Conservation (phyloP, 1,284 basidiomycete genomes). For the Microbotryomycetes sp. region DNA sequence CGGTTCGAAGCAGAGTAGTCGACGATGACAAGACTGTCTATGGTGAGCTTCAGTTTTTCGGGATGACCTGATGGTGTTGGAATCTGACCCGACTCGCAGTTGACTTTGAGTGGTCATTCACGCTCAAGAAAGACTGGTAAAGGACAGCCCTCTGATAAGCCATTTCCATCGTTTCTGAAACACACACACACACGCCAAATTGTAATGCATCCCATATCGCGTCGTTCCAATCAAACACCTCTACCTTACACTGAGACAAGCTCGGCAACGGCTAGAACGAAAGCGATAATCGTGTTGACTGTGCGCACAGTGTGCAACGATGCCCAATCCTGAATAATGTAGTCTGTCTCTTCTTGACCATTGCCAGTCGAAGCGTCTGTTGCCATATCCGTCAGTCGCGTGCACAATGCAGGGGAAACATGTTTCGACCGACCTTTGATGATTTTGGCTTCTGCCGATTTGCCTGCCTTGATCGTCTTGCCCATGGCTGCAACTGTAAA, state of each 20-base stretch:
- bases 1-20: slow-evolving; percentile 66
- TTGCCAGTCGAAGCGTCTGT: background rate
- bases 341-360: background rate
- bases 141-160: background rate
- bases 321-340: background rate
- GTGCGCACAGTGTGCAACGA: background rate
- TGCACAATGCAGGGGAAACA: too few species aligned
- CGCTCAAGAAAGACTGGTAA: slow-evolving; percentile 70
- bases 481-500: background rate
- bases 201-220: too few species aligned
- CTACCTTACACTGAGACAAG: background rate
- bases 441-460: background rate
- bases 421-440: background rate
- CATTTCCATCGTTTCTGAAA: background rate
- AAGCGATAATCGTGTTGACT: background rate
- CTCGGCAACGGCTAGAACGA: background rate
- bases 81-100: slow-evolving; percentile 35
- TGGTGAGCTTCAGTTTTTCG: slow-evolving; percentile 38
- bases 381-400: background rate
- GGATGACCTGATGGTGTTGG: too few species aligned
- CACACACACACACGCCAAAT: too few species aligned
- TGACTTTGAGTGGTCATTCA: slow-evolving; percentile 76
- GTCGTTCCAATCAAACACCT: background rate
- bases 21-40: slow-evolving; percentile 75
- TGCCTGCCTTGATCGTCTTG: background rate